A percentile compares a stretch with the other conserved stretches of the same genome.
Conservation (phyloP, 805 yeast species). For the Ogataea paradorogensis region DNA sequence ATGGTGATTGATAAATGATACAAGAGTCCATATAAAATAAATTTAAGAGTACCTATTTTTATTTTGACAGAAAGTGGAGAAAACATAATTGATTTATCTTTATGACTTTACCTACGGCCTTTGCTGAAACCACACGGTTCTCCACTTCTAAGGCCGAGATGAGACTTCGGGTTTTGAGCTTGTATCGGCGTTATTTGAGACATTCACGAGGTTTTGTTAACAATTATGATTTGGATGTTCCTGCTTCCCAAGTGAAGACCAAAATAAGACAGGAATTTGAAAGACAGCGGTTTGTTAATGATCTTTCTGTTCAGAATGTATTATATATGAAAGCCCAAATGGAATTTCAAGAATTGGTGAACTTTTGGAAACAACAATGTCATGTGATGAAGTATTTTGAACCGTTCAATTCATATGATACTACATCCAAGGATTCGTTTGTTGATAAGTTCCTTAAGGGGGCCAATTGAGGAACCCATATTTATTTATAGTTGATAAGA, state of each 20-base stretch:
- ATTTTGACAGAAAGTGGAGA: constrained; percentile 12
- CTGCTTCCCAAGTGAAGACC: constrained; percentile 74
- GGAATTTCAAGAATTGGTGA: constrained; percentile 86
- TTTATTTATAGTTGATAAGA: constrained; percentile 26
- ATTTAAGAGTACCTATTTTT: not conserved
- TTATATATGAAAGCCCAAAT: constrained; percentile 79
- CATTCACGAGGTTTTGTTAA: constrained; percentile 49
- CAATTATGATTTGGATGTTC: constrained; percentile 71
- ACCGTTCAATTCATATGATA: constrained; percentile 55
- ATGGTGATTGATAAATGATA: constrained; percentile 47
- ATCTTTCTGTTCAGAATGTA: constrained; percentile 62
- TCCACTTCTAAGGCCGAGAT: constrained; percentile 60
- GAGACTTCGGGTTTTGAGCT: constrained; percentile 58
- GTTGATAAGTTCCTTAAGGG: constrained; percentile 74
- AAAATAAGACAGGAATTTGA: constrained; percentile 88
- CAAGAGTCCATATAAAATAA: constrained; percentile 29
- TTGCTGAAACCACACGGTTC: constrained; percentile 76
- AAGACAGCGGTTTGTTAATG: constrained; percentile 71
- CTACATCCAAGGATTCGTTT: constrained; percentile 57
- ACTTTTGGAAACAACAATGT: constrained; percentile 88
- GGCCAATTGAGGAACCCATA: constrained; percentile 30
- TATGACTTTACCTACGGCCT: constrained; percentile 71
- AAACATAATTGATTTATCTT: not conserved
- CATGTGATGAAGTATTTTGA: constrained; percentile 82
- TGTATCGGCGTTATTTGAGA: constrained; percentile 73